A percentile compares a stretch with the other conserved stretches of the same genome.
phyloP scores from a whole-genome alignment of 495 filamentous ascomycete genomes.

The Penicillium ucsense region DNA sequence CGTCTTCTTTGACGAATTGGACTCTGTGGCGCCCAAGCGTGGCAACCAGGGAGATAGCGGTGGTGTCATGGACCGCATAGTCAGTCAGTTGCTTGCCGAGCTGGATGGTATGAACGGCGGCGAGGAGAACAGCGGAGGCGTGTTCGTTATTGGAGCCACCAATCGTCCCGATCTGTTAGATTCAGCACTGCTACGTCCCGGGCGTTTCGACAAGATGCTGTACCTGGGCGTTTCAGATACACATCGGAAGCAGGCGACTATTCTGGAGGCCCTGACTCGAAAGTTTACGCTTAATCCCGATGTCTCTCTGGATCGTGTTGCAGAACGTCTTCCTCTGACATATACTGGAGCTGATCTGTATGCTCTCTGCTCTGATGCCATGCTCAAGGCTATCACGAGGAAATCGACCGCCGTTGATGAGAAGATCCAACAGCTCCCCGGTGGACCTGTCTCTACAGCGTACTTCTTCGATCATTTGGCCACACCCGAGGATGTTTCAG shows the following conservation, averaged over 20 bases:
- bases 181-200: conserved; percentile 80
- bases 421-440: conserved; percentile 56
- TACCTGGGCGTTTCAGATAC: conserved; percentile 95
- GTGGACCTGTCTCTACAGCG: conserved; percentile 63
- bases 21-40: conserved; percentile 93
- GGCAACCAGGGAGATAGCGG: conserved; percentile 97
- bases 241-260: conserved; percentile 90
- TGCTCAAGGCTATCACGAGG: conserved; percentile 95
- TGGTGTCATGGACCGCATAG: conserved; percentile 98
- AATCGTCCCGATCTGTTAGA: conserved; percentile 93
- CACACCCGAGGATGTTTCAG: conserved; percentile 67
- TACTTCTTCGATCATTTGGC: conserved; percentile 94
- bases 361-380: conserved; percentile 90
- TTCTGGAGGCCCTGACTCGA: conserved; percentile 85
- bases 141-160: conserved; percentile 96
- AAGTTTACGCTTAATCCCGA: conserved; percentile 79
- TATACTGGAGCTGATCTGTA: conserved; percentile 97
- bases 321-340: conserved; percentile 78
- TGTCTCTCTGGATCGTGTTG: conserved; percentile 63
- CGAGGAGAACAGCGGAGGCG: conserved; percentile 72
- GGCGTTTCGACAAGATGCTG: conserved; percentile 97
- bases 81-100: conserved; percentile 89
- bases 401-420: conserved; percentile 76
- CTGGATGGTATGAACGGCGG: conserved; percentile 96
- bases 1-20: conserved; percentile 97